These are phyloP conservation scores for Fusarium anguioides DNA, from an alignment of 2,329 filamentous ascomycete genomes.

Conservation along the genomic window DNA sequence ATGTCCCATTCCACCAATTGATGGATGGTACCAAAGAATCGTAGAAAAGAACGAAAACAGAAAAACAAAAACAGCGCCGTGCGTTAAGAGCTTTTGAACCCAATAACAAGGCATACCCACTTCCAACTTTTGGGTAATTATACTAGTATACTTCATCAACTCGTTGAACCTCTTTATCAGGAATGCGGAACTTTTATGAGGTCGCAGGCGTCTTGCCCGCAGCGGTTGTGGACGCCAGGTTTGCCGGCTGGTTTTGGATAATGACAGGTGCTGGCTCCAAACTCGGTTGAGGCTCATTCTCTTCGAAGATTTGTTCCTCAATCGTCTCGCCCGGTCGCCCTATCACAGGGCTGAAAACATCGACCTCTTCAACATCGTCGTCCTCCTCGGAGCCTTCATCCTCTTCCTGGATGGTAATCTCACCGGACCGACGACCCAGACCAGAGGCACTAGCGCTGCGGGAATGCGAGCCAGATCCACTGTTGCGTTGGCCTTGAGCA, in stretches of 20 bases:
- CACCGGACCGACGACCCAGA: conserved; percentile 74
- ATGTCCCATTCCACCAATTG: conserved; percentile 18
- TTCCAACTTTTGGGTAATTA: conserved; percentile 28
- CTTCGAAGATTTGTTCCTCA: conserved; percentile 61
- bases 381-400: conserved; percentile 64
- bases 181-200: conserved; percentile 7
- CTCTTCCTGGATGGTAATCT: conserved; percentile 78
- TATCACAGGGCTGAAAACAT: conserved; percentile 66
- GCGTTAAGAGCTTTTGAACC: conserved; percentile 24
- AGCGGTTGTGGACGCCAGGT: conserved; percentile 3
- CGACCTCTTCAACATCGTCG: conserved; percentile 68
- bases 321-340: conserved; percentile 57
- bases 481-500: conserved; percentile 51
- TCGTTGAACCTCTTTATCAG: conserved; percentile 34
- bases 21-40: conserved; percentile 21
- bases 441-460: conserved; percentile 72
- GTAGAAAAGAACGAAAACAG: conserved; percentile 23
- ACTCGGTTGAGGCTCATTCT: conserved; percentile 48
- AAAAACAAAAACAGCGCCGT: conserved; percentile 28
- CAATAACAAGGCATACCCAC: conserved; percentile 21
- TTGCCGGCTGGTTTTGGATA: conserved; percentile 24
- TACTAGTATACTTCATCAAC: conserved; percentile 43
- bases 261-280: conserved; percentile 32
- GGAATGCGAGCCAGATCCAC: conserved; percentile 56
- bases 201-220: conserved; percentile 25